Evolutionary conservation across 192 early-diverging fungal species (phyloP).

Genomic region (Spizellomyces punctatus): DNA sequence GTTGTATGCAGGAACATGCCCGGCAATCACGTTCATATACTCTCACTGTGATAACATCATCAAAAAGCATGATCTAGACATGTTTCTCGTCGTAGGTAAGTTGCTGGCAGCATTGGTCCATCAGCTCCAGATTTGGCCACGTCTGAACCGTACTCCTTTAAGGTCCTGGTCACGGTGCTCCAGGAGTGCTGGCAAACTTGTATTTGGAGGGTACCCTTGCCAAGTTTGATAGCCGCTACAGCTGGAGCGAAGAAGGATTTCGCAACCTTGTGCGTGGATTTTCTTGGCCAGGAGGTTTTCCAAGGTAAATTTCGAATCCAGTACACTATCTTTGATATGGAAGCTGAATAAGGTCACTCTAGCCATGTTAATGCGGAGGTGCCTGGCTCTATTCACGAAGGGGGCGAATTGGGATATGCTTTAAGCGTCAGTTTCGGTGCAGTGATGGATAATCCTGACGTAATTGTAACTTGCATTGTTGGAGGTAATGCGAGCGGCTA

Average conservation of each 20-base stretch:
- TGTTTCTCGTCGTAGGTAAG: slow-evolving; percentile 41
- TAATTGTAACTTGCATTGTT: slow-evolving; percentile 53
- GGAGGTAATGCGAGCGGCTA: slow-evolving; percentile 29
- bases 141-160: background rate
- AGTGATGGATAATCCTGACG: slow-evolving; percentile 48
- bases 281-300: slow-evolving; percentile 51
- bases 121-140: too few species aligned
- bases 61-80: slow-evolving; percentile 38
- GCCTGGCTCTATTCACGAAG: slow-evolving; percentile 50
- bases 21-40: slow-evolving; percentile 46
- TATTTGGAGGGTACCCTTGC: slow-evolving; percentile 45
- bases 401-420: slow-evolving; percentile 50
- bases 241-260: slow-evolving; percentile 30
- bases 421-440: slow-evolving; percentile 49
- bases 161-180: slow-evolving; percentile 52
- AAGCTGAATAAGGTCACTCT: background rate
- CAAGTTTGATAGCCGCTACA: slow-evolving; percentile 44
- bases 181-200: slow-evolving; percentile 45
- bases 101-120: background rate
- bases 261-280: slow-evolving; percentile 32
- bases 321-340: background rate
- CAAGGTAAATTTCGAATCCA: slow-evolving; percentile 1
- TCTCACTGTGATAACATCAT: slow-evolving; percentile 47
- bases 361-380: slow-evolving; percentile 48
- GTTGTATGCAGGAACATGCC: slow-evolving; percentile 38